Evolutionary conservation across 1,284 basidiomycete genomes (phyloP).

Genomic region (Ceratobasidium papillatum): DNA sequence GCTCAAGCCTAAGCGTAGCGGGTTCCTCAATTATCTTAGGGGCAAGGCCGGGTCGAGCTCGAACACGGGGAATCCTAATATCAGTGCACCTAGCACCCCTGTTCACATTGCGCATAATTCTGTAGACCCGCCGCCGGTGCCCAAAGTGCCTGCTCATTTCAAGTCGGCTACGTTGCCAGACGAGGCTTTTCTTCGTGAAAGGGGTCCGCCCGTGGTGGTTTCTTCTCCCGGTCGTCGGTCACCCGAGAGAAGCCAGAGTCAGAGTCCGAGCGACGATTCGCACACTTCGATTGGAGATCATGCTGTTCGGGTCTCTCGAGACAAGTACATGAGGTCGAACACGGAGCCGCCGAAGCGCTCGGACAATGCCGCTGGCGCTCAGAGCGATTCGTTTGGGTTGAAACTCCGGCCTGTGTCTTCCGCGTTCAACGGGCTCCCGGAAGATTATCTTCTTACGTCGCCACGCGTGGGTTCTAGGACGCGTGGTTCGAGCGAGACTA

Average conservation of each 20-base stretch:
- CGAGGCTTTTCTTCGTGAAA: not conserved
- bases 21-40: conserved; percentile 38
- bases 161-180: conserved; percentile 11
- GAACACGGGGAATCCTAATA: conserved; percentile 24
- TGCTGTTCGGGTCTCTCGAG: not conserved
- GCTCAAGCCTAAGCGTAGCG: conserved; percentile 39
- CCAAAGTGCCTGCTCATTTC: conserved; percentile 37
- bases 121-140: conserved; percentile 24
- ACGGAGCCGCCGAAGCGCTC: conserved; percentile 11
- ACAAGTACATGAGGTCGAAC: conserved; percentile 11
- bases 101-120: conserved; percentile 29
- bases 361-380: not conserved
- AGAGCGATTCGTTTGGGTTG: not conserved
- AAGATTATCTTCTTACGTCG: conserved; percentile 19
- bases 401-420: conserved; percentile 25
- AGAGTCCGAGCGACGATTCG: conserved; percentile 27
- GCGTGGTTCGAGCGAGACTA: conserved; percentile 23
- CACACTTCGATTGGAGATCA: conserved; percentile 27
- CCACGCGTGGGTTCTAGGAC: not conserved
- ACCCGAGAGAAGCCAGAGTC: conserved; percentile 1
- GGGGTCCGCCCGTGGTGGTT: conserved; percentile 30
- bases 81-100: conserved; percentile 7
- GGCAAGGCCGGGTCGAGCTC: conserved; percentile 4
- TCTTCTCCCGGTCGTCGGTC: conserved; percentile 18
- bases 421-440: conserved; percentile 26